Evolutionary conservation across 345 rosid genomes (phyloP).

Genomic region (Pugionium dolabratum): DNA sequence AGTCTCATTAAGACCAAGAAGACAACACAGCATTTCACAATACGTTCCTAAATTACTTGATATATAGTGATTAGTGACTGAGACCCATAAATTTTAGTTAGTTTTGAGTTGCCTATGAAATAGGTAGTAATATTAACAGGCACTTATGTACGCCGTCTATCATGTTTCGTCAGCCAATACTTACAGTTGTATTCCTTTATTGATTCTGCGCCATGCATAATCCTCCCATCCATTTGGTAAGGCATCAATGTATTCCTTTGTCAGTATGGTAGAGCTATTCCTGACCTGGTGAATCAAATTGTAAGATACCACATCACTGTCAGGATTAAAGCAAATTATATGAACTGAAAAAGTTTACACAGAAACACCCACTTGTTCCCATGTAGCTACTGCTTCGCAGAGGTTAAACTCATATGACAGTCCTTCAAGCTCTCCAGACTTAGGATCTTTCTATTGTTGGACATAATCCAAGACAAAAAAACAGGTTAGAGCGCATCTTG

Average conservation of each 20-base stretch:
- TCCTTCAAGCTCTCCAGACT: conserved; percentile 80
- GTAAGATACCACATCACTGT: conserved; percentile 48
- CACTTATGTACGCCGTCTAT: neutral
- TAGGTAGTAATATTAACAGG: neutral
- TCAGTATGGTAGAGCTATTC: conserved; percentile 86
- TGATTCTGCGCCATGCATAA: conserved; percentile 94
- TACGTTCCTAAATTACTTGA: neutral
- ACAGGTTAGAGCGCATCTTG: neutral
- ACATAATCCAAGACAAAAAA: conserved; percentile 1
- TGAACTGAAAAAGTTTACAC: conserved; percentile 17
- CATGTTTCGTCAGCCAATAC: conserved; percentile 33
- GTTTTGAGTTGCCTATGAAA: conserved; percentile 3
- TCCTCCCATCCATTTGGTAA: conserved; percentile 97
- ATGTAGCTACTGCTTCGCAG: conserved; percentile 94
- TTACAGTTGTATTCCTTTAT: conserved; percentile 85
- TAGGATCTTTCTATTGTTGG: conserved; percentile 73
- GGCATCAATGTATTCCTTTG: conserved; percentile 90
- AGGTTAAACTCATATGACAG: conserved; percentile 75
- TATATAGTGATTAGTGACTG: neutral
- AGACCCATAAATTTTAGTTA: conserved; percentile 1
- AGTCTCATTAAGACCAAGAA: conserved; percentile 23
- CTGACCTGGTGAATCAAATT: conserved; percentile 72
- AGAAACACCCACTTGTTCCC: conserved; percentile 58
- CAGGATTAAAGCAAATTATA: conserved; percentile 29
- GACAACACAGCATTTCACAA: conserved; percentile 4